These are phyloP conservation scores for Cytospora paraplurivora DNA, from an alignment of 2,329 filamentous ascomycete species.

Conservation along the genomic window DNA sequence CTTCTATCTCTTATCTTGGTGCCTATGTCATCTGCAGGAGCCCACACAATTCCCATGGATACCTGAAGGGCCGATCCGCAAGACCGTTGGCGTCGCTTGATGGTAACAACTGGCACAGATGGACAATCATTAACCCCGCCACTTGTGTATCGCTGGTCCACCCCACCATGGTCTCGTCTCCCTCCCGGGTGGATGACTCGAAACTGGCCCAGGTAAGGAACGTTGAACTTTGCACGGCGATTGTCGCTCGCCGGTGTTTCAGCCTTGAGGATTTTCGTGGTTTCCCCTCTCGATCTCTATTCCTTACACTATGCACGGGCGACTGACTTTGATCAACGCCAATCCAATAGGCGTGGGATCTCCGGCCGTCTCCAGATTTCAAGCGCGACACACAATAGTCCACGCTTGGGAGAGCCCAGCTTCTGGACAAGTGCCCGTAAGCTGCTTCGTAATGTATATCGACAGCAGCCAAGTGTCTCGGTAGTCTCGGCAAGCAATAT, in stretches of 20 bases:
- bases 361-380: neutral
- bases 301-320: neutral
- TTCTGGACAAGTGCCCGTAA: neutral
- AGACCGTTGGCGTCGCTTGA: constrained; percentile 1
- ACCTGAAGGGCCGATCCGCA: constrained; percentile 6
- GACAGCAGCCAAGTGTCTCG: neutral
- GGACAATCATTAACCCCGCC: constrained; percentile 1
- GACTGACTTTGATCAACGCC: constrained; percentile 2
- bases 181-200: constrained; percentile 17
- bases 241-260: constrained; percentile 14
- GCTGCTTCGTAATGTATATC: neutral
- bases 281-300: neutral
- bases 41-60: neutral
- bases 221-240: neutral
- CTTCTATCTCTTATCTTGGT: constrained; percentile 1
- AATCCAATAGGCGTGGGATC: neutral
- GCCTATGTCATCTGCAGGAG: neutral
- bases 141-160: constrained; percentile 11
- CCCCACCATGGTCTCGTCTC: constrained; percentile 10
- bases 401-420: neutral
- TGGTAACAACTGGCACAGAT: constrained; percentile 4
- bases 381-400: neutral
- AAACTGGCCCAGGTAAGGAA: neutral
- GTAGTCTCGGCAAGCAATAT: neutral
- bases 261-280: constrained; percentile 16